Conservation (phyloP, 306 rosid species). For the Arachis stenosperma region DNA sequence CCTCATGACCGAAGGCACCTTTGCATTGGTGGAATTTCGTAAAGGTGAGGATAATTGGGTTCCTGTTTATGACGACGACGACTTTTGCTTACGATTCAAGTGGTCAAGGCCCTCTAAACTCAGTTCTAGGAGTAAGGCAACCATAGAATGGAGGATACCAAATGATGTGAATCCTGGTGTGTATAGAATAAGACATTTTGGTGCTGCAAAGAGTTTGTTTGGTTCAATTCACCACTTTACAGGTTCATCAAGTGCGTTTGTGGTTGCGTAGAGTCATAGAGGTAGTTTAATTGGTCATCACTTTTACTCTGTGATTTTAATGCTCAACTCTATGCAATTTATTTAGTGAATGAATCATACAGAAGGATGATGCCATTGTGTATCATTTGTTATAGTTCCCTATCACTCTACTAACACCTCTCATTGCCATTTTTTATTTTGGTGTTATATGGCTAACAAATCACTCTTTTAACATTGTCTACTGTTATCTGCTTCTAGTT, state of each 20-base stretch:
- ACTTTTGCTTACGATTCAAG: constrained; percentile 82
- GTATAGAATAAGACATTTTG: constrained; percentile 77
- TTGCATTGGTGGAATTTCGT: constrained; percentile 77
- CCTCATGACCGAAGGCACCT: constrained; percentile 94
- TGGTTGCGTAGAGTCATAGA: constrained; percentile 59
- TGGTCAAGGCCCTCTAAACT: constrained; percentile 81
- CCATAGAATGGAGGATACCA: constrained; percentile 91
- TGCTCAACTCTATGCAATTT: background rate
- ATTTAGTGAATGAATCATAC: background rate
- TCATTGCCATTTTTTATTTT: too few relatives aligned
- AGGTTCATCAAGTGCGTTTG: constrained; percentile 83
- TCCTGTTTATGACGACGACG: constrained; percentile 88
- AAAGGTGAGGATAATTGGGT: constrained; percentile 64
- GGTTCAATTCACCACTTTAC: constrained; percentile 79
- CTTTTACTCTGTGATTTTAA: constrained; percentile 6
- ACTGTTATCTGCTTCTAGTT: too few relatives aligned
- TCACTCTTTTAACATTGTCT: too few relatives aligned
- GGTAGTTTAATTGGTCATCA: background rate
- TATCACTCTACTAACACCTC: too few relatives aligned
- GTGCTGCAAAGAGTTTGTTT: constrained; percentile 71
- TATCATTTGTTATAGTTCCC: too few relatives aligned
- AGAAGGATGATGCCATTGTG: background rate
- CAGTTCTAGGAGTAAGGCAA: constrained; percentile 68
- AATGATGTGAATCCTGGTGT: constrained; percentile 63
- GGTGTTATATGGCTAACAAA: too few relatives aligned